phyloP scores from a whole-genome alignment of 371 early-diverging fungal species.

The Lichtheimia ramosa region DNA sequence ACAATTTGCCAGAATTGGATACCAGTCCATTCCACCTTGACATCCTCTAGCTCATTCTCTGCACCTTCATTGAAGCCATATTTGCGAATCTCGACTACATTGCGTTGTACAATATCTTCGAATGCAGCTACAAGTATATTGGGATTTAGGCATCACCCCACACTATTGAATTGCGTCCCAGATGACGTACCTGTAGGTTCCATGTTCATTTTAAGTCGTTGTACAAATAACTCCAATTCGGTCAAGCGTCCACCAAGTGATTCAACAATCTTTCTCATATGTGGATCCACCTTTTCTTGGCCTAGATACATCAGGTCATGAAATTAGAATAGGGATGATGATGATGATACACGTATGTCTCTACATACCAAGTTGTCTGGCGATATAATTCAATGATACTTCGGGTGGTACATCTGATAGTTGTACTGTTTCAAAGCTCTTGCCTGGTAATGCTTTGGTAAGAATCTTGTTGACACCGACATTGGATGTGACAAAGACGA shows the following conservation, averaged over 20 bases:
- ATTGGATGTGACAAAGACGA: slow-evolving; percentile 85
- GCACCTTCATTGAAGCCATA: slow-evolving; percentile 74
- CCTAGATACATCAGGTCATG: slow-evolving; percentile 2
- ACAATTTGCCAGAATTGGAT: slow-evolving; percentile 81
- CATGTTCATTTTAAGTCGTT: slow-evolving; percentile 81
- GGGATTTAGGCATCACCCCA: not conserved
- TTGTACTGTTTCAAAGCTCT: slow-evolving; percentile 69
- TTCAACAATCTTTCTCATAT: slow-evolving; percentile 55
- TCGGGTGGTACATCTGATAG: slow-evolving; percentile 73
- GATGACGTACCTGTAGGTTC: slow-evolving; percentile 49
- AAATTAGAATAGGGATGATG: not conserved
- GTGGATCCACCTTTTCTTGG: slow-evolving; percentile 41
- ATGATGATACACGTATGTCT: not conserved
- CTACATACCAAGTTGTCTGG: slow-evolving; percentile 51
- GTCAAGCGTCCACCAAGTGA: slow-evolving; percentile 88
- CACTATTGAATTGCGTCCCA: too few relatives aligned
- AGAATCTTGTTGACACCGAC: slow-evolving; percentile 71
- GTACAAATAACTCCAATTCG: slow-evolving; percentile 83
- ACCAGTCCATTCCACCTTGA: slow-evolving; percentile 59
- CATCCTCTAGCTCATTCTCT: slow-evolving; percentile 37
- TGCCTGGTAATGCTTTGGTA: slow-evolving; percentile 77
- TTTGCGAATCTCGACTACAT: slow-evolving; percentile 85
- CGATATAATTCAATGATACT: slow-evolving; percentile 62
- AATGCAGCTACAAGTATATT: slow-evolving; percentile 63
- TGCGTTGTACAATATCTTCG: slow-evolving; percentile 75